Evolutionary conservation across 2,329 filamentous ascomycete species (phyloP).

Genomic region (Aspergillaceae sp.): DNA sequence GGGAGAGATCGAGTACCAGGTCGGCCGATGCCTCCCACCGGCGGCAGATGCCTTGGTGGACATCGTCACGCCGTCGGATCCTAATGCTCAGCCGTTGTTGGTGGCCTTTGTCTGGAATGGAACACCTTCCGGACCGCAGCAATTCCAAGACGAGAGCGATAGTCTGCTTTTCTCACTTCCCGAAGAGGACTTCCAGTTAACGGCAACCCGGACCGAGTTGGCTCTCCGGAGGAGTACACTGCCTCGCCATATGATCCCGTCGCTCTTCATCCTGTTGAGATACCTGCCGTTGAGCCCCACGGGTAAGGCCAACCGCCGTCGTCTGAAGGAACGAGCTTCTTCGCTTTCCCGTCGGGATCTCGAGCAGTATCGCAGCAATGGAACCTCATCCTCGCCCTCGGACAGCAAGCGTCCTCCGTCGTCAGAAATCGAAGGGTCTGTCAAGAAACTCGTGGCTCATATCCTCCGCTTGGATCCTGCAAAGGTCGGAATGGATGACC

Average conservation of each 20-base stretch:
- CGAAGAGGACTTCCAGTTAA: neutral
- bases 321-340: neutral
- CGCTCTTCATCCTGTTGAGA: conserved; percentile 9
- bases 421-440: neutral
- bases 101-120: neutral
- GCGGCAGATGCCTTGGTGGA: neutral
- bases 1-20: conserved; percentile 35
- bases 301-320: conserved; percentile 10
- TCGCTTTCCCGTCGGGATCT: neutral
- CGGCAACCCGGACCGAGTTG: neutral
- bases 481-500: conserved; percentile 2
- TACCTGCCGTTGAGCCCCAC: conserved; percentile 10
- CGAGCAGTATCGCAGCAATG: neutral
- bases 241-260: conserved; percentile 16
- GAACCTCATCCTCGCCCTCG: neutral
- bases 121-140: neutral
- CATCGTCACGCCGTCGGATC: neutral
- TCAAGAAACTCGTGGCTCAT: neutral
- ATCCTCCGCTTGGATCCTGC: conserved; percentile 1
- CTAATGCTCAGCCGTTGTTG: neutral
- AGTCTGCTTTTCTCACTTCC: neutral
- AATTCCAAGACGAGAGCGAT: neutral
- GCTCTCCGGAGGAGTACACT: neutral
- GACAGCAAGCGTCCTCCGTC: neutral
- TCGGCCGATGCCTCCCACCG: conserved; percentile 9